Evolutionary conservation across 2,329 filamentous ascomycete genomes (phyloP), one percentile per base, ranked within the genome.

Genomic region (Phaeosphaeria sp.): DNA sequence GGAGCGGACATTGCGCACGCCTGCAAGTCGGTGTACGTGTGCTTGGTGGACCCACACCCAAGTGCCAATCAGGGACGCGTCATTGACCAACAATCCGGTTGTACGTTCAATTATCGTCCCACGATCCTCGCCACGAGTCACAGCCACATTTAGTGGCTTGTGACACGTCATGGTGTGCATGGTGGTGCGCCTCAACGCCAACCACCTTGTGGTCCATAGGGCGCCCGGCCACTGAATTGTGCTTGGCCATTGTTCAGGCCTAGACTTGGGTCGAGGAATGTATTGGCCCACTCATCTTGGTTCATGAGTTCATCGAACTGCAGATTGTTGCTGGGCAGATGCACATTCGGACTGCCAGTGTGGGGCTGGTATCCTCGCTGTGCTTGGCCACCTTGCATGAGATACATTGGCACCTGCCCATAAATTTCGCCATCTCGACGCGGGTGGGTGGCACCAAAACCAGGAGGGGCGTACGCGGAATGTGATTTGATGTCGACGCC

Each of bases 381-480:
- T 33, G 58, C 54, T 49, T 72, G 71, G 51, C 66, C 63, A 46
- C 69, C 79, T 72, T 88, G 85, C 77, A 90, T 85, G 65, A 92
- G 80, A 69, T 91, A 93, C 39, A 89, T 86, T 17, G 90, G 89
- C 39, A 92, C 82, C 1, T 89, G 86, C 0, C 87, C 88, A 56
- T 91, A 86, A 13, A 93, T 81, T 62, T 92, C 90, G 50, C 91
- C 85, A 53, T 90, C 88, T 27, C 67, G 64, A n/a, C 64, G 49
- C 6, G 62, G 61, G 18, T 59, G 60, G 10, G 62, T 55, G 10
- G 62, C 55, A 9, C 64, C 51, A 42, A 55, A 60, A n/a, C 62
- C 59, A 13, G 62, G 61, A 7, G 69, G 63, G 27, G 65, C 61
- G 46, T 69, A 74, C 17, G 66, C 59, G 13, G 68, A 59, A 39